Conservation (phyloP, 2,329 filamentous ascomycete species). For the Alternaria longipes region DNA sequence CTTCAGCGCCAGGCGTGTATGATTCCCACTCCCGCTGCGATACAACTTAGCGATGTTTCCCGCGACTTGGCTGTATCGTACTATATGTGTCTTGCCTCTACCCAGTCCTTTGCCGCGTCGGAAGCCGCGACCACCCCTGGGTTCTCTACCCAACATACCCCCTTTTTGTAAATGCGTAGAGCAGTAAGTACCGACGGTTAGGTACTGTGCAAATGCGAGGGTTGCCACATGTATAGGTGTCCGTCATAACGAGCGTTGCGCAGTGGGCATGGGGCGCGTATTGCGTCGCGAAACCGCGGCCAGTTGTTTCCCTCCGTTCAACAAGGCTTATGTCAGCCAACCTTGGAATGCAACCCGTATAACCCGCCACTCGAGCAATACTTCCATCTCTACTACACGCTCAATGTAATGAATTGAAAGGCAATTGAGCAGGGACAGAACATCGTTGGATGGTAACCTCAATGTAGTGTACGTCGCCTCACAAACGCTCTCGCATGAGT, state of each 20-base stretch:
- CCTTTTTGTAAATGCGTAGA: neutral
- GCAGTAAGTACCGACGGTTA: neutral
- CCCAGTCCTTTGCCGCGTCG: slow-evolving; percentile 18
- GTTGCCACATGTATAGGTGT: neutral
- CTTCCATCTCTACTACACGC: neutral
- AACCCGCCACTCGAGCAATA: neutral
- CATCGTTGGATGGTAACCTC: neutral
- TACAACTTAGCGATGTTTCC: slow-evolving; percentile 4
- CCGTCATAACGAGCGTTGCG: neutral
- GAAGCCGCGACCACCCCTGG: slow-evolving; percentile 22
- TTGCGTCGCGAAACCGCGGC: neutral
- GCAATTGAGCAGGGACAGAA: neutral
- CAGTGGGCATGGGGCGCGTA: neutral
- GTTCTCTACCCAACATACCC: slow-evolving; percentile 38
- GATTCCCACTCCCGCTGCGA: slow-evolving; percentile 42
- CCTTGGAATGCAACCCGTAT: neutral
- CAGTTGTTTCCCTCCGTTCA: neutral
- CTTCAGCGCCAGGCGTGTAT: slow-evolving; percentile 38
- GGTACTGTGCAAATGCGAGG: neutral
- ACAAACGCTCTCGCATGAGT: neutral
- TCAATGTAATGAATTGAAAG: neutral
- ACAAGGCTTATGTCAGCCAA: neutral
- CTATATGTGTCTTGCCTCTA: slow-evolving; percentile 28
- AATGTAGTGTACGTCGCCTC: neutral
- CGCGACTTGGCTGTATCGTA: slow-evolving; percentile 12